Evolutionary conservation across 2,329 filamentous ascomycete genomes (phyloP), one percentile per base, ranked within the genome.

Genomic region (Botrytis paeoniae): DNA sequence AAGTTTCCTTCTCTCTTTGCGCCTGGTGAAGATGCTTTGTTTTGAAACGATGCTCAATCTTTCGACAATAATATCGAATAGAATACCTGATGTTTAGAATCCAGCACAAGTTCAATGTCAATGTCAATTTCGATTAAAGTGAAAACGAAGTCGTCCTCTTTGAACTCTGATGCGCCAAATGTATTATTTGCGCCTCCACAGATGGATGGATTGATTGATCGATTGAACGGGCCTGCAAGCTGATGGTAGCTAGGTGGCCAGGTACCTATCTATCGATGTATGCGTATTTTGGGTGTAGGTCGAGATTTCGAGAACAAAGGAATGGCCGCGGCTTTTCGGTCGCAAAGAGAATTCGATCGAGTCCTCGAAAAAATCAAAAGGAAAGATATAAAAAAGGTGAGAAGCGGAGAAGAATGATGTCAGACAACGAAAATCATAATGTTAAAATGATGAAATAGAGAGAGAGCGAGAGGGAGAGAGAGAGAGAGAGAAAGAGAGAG

Each of bases 281-380:
- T 66, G 63, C n/a, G n/a, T 51, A 10, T 66, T 32, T 51, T 9
- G 22, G 39, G 20, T n/a, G 35, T 25, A 32, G 16, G 32, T 39
- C 45, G 65, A 35, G 39, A 41, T 70, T 70, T 29, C 68, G 68
- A 62, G 68, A 62, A 62, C 68, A 70, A 70, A 70, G 68, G 68
- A 70, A 70, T 62, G 68, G 57, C 43, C 29, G n/a, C 69, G 69
- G 69, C 57, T 63, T 29, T 61, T 70, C 54, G 32, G 54, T 70
- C 69, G 29, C 57, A 61, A 62, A 48, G 59, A 48, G 59, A 60
- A 45, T 37, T 54, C 51, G 29, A 62, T 54, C 51, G 29, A 70
- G 51, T 41, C 10, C 25, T 29, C 3, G 37, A 35, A 32, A 32
- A 66, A 66, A 37, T 35, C 29, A 8, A 35, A 37, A 32, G 22